These are phyloP conservation scores for Eurotiales sp. DNA, from an alignment of 2,329 filamentous ascomycete genomes.

Conservation along the genomic window DNA sequence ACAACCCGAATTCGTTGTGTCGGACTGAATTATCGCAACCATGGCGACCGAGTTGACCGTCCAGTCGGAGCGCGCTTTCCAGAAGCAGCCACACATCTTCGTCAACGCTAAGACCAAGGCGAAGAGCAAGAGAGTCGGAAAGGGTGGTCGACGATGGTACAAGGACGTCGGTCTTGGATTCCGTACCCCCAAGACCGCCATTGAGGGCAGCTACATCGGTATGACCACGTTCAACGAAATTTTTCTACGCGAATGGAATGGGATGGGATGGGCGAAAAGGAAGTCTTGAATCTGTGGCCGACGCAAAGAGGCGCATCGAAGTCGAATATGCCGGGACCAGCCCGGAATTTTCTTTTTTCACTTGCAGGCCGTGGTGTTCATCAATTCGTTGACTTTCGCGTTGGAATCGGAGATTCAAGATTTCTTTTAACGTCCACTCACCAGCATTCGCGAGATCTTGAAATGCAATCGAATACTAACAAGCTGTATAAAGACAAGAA, in stretches of 20 bases:
- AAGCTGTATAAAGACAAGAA: conserved; percentile 80
- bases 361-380: not conserved
- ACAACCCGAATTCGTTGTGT: conserved; percentile 27
- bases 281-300: conserved; percentile 5
- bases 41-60: conserved; percentile 99
- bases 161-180: conserved; percentile 99
- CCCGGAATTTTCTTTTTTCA: not conserved
- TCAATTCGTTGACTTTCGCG: not conserved
- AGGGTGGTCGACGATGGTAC: conserved; percentile 88
- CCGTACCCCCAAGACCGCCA: conserved; percentile 96
- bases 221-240: conserved; percentile 44
- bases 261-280: not conserved
- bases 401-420: conserved; percentile 9
- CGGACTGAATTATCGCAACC: conserved; percentile 55
- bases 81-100: conserved; percentile 99
- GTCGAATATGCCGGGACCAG: not conserved
- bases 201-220: conserved; percentile 99
- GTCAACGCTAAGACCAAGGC: conserved; percentile 91
- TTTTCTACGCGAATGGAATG: not conserved
- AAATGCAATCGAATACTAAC: conserved; percentile 23
- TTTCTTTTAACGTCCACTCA: conserved; percentile 4
- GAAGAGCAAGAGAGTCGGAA: conserved; percentile 75
- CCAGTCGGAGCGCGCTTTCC: conserved; percentile 99
- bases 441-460: conserved; percentile 1
- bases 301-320: not conserved